Percentiles rank a stretch among this genome's conserved stretches.
Conservation (phyloP, 495 filamentous ascomycete genomes). For the Tuber magnatum region DNA sequence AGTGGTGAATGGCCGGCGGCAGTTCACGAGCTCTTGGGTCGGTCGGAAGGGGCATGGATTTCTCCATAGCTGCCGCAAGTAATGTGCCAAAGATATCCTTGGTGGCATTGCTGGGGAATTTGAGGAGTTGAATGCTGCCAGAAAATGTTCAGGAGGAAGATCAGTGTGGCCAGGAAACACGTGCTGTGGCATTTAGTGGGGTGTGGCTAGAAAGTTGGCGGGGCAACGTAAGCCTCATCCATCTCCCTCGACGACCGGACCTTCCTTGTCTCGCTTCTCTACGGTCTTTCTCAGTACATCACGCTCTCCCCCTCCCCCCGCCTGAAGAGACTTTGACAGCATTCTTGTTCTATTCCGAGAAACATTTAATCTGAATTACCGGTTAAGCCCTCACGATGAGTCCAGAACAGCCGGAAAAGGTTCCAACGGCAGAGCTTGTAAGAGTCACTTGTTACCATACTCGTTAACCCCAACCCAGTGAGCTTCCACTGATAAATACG, state of each 20-base stretch:
- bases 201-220: slow-evolving; percentile 26
- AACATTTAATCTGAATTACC: slow-evolving; percentile 4
- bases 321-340: not conserved
- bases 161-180: not conserved
- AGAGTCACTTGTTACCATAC: not conserved
- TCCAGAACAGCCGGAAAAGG: slow-evolving; percentile 12
- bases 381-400: slow-evolving; percentile 2
- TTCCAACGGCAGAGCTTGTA: slow-evolving; percentile 10
- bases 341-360: not conserved
- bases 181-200: not conserved
- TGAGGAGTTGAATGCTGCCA: not conserved
- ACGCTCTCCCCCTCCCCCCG: slow-evolving; percentile 2
- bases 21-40: not conserved
- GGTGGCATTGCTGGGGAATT: slow-evolving; percentile 23
- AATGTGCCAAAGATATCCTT: slow-evolving; percentile 13
- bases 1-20: slow-evolving; percentile 21
- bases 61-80: slow-evolving; percentile 2
- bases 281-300: not conserved
- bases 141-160: not conserved
- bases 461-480: not conserved
- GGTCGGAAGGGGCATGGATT: not conserved
- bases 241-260: not conserved
- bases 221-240: slow-evolving; percentile 16
- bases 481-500: not conserved
- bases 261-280: not conserved